phyloP scores from a whole-genome alignment of 495 filamentous ascomycete species.

The Penicillium turbatum region DNA sequence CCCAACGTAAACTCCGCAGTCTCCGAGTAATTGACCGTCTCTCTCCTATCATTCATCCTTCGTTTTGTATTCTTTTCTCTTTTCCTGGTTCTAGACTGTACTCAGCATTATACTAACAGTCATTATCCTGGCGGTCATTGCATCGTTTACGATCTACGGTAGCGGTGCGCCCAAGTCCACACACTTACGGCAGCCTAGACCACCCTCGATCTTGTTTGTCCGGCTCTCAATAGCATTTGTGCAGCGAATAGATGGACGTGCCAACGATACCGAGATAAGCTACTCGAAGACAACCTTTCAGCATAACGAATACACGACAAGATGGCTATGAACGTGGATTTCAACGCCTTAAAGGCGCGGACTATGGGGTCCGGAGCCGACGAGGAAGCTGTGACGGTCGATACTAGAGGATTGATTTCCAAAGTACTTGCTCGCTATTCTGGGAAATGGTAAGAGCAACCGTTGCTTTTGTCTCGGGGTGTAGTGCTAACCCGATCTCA shows the following conservation, averaged over 20 bases:
- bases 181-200: not conserved
- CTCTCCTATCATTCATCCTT: not conserved
- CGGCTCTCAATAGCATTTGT: not conserved
- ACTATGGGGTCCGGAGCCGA: conserved; percentile 81
- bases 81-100: not conserved
- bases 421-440: conserved; percentile 95
- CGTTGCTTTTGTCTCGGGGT: not conserved
- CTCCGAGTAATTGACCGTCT: conserved; percentile 1
- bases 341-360: conserved; percentile 75
- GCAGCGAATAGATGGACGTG: not conserved
- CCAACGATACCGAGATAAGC: not conserved
- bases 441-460: conserved; percentile 64
- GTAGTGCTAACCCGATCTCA: conserved; percentile 6
- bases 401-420: conserved; percentile 93
- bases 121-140: not conserved
- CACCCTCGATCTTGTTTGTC: not conserved
- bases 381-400: conserved; percentile 97
- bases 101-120: not conserved
- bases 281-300: not conserved
- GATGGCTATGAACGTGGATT: conserved; percentile 66
- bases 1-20: conserved; percentile 11
- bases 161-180: not conserved
- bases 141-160: not conserved
- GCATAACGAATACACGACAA: conserved; percentile 15
- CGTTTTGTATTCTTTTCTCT: not conserved